Conservation (phyloP, 768 basidiomycete genomes). For the Mycena galopus region DNA sequence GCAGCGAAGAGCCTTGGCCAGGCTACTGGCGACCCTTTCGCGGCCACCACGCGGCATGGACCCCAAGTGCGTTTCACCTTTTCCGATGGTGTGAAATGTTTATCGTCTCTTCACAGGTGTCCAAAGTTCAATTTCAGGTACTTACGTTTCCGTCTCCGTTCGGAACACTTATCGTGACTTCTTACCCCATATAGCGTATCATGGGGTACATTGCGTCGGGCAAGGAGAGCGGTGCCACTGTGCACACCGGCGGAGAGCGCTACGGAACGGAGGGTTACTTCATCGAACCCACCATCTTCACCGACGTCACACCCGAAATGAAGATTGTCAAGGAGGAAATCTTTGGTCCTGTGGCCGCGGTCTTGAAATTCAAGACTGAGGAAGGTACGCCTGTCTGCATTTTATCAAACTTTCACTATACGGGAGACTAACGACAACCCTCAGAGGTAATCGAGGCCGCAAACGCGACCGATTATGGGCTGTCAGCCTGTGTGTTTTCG, state of each 20-base stretch:
- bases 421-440: background rate
- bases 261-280: conserved; percentile 72
- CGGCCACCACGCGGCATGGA: conserved; percentile 71
- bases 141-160: conserved; percentile 42
- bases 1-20: conserved; percentile 62
- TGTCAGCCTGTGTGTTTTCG: conserved; percentile 90
- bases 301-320: conserved; percentile 72
- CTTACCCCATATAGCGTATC: conserved; percentile 60
- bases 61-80: conserved; percentile 50
- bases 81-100: background rate
- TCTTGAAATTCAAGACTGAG: conserved; percentile 75
- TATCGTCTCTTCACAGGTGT: conserved; percentile 61
- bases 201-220: conserved; percentile 80
- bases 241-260: conserved; percentile 71
- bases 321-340: conserved; percentile 78
- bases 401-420: background rate
- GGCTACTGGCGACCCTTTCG: conserved; percentile 79
- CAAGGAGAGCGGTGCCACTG: conserved; percentile 74
- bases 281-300: conserved; percentile 77
- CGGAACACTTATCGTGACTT: background rate
- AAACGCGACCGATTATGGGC: conserved; percentile 90
- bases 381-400: conserved; percentile 46
- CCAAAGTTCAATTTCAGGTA: conserved; percentile 80
- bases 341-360: conserved; percentile 80
- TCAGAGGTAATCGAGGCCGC: conserved; percentile 77